Percentiles rank a stretch among this genome's conserved stretches.
Conservation (phyloP, 768 basidiomycete genomes). For the Exidia glandulosa region DNA sequence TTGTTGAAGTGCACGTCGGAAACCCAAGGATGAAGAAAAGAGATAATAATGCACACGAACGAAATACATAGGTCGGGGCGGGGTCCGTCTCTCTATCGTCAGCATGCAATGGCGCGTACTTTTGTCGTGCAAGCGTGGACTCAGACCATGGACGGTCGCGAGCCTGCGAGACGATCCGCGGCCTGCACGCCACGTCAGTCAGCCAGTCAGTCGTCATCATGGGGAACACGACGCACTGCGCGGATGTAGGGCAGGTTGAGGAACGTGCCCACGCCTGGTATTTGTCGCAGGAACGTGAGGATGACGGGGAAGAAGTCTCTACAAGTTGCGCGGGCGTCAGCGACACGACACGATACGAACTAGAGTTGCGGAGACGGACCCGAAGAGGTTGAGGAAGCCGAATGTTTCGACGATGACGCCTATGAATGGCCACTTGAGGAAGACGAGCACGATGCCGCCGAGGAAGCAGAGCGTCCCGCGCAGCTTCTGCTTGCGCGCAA, state of each 20-base stretch:
- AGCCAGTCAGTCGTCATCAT: conserved; percentile 21
- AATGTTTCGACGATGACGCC: conserved; percentile 92
- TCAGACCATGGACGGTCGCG: conserved; percentile 25
- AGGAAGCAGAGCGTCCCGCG: conserved; percentile 83
- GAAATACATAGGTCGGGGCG: neutral
- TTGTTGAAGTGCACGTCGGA: too few relatives aligned
- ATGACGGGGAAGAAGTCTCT: conserved; percentile 99
- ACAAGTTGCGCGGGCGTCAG: conserved; percentile 5
- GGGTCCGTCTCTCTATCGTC: neutral
- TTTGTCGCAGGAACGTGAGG: conserved; percentile 87
- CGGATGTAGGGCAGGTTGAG: conserved; percentile 82
- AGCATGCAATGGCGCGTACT: neutral
- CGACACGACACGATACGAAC: neutral
- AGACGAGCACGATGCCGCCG: conserved; percentile 85
- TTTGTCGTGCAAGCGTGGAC: neutral
- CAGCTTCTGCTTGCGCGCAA: conserved; percentile 89
- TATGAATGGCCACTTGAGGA: conserved; percentile 89
- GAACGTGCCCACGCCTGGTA: conserved; percentile 83
- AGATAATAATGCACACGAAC: neutral
- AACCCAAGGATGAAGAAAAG: too few relatives aligned
- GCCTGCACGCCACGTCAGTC: conserved; percentile 11
- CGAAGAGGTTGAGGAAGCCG: conserved; percentile 95
- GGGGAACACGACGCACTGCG: conserved; percentile 34
- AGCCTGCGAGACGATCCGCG: conserved; percentile 24
- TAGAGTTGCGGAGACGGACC: conserved; percentile 41